Evolutionary conservation across 164 flowering plant genomes (phyloP).

Genomic region (Chimonanthus salicifolius): DNA sequence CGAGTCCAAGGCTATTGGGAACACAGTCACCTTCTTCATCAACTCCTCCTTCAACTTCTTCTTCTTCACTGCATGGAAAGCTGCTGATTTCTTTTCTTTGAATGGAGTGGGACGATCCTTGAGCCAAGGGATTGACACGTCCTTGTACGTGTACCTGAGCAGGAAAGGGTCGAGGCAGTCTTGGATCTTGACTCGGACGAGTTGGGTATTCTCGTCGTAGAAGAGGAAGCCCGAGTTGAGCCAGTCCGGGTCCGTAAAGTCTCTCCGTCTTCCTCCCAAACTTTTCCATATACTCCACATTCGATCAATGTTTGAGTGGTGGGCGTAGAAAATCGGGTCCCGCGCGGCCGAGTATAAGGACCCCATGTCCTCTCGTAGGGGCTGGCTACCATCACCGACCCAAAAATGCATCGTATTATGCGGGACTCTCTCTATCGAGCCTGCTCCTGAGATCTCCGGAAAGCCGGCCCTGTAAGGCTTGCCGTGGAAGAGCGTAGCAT

Average conservation of each 20-base stretch:
- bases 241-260: slow-evolving; percentile 13
- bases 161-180: slow-evolving; percentile 5
- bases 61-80: no score
- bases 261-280: neutral
- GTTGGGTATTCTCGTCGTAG: slow-evolving; percentile 12
- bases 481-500: slow-evolving; percentile 12
- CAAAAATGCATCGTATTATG: slow-evolving; percentile 10
- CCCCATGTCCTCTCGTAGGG: neutral
- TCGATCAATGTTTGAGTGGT: slow-evolving; percentile 17
- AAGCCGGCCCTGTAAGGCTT: neutral
- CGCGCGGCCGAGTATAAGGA: slow-evolving; percentile 1
- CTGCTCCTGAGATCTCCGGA: neutral
- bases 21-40: no score
- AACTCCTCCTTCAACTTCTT: no score
- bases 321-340: slow-evolving; percentile 17
- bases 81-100: no score
- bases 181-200: slow-evolving; percentile 9
- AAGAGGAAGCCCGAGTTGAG: slow-evolving; percentile 14
- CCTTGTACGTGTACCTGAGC: slow-evolving; percentile 2
- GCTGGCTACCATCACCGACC: neutral
- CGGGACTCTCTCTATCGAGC: slow-evolving; percentile 4
- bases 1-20: no score
- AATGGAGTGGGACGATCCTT: no score
- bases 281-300: slow-evolving; percentile 17
- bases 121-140: neutral